Evolutionary conservation across 2,329 filamentous ascomycete species (phyloP).

Genomic region (Neonectria punicea): DNA sequence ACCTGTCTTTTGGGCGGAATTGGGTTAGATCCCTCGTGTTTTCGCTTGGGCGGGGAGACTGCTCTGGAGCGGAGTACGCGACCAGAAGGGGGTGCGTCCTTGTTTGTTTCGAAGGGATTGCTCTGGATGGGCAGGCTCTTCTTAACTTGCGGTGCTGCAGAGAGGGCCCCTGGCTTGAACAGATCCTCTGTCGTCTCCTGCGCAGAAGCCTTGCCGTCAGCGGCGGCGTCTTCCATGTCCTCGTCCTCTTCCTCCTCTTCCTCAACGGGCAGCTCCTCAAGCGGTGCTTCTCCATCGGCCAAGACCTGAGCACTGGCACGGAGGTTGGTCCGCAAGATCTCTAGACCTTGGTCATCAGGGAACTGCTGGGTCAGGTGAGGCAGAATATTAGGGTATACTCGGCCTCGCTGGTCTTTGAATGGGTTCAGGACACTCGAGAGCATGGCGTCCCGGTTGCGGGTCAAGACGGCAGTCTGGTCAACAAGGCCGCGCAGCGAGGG

Average conservation of each 20-base stretch:
- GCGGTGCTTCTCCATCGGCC: constrained; percentile 32
- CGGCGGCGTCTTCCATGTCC: constrained; percentile 50
- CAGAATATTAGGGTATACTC: constrained; percentile 77
- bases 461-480: constrained; percentile 83
- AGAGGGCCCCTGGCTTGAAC: constrained; percentile 35
- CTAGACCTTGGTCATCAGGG: constrained; percentile 71
- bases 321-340: constrained; percentile 74
- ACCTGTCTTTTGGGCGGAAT: constrained; percentile 54
- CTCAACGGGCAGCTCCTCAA: constrained; percentile 39
- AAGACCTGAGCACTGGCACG: constrained; percentile 49
- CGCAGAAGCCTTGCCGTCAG: constrained; percentile 48
- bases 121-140: constrained; percentile 43
- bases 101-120: constrained; percentile 51
- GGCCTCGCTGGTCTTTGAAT: constrained; percentile 69
- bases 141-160: constrained; percentile 33
- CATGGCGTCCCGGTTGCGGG: constrained; percentile 76
- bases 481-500: constrained; percentile 78
- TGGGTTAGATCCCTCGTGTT: constrained; percentile 51
- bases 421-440: constrained; percentile 86
- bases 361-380: constrained; percentile 80
- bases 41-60: constrained; percentile 51
- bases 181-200: constrained; percentile 31
- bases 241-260: constrained; percentile 51
- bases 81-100: constrained; percentile 24
- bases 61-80: constrained; percentile 31